These are phyloP conservation scores for Inga leiocalycina DNA, from an alignment of 306 rosid genomes.

Conservation along the genomic window DNA sequence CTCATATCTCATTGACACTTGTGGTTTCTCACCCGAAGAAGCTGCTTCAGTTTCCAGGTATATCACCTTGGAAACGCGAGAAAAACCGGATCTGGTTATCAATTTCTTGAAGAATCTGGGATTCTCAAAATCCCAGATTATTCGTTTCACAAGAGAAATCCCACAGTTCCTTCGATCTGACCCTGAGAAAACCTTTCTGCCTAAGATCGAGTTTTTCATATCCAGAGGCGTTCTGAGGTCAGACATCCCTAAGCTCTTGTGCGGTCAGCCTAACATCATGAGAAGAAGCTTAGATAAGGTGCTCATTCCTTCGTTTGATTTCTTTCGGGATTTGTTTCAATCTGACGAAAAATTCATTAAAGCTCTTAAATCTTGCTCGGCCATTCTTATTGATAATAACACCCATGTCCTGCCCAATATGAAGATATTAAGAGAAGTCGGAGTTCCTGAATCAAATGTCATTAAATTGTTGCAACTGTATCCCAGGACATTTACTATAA, in stretches of 20 bases:
- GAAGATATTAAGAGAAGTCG: neutral
- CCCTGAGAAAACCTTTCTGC: neutral
- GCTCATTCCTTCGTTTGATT: constrained; percentile 14
- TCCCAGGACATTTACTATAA: constrained; percentile 4
- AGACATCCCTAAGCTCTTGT: neutral
- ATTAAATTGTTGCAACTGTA: constrained; percentile 12
- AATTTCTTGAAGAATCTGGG: neutral
- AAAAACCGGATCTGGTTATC: neutral
- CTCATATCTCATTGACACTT: constrained; percentile 1
- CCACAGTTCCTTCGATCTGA: neutral
- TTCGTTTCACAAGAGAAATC: neutral
- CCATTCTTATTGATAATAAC: neutral
- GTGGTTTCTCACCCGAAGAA: neutral
- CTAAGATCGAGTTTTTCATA: constrained; percentile 23
- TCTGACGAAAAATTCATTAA: neutral
- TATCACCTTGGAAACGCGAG: neutral
- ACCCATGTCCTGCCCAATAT: neutral
- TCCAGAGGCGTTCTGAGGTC: constrained; percentile 13
- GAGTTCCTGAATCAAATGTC: constrained; percentile 31
- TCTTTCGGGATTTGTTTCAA: neutral
- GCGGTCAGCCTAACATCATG: neutral
- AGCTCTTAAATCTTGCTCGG: neutral
- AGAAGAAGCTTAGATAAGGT: neutral
- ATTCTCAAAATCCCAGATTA: constrained; percentile 2
- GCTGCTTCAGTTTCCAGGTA: neutral